Evolutionary conservation across 2,329 filamentous ascomycete genomes (phyloP).

Genomic region (Cordyceps pruinosa): DNA sequence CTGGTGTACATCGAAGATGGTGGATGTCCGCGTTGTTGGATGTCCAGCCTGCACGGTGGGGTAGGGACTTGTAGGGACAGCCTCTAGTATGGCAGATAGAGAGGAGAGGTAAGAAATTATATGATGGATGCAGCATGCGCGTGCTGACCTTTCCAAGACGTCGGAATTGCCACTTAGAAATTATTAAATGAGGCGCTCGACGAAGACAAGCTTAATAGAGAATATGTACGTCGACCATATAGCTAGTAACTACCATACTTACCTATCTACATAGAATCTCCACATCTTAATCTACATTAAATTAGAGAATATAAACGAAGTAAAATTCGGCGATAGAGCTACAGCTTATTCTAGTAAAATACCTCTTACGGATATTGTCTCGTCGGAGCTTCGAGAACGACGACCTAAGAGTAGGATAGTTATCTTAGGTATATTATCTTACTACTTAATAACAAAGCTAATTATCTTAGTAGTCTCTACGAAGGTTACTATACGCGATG

Average conservation of each 20-base stretch:
- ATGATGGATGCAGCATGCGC: not conserved
- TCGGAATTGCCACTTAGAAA: not conserved
- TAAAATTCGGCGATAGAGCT: not conserved
- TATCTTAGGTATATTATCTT: not conserved
- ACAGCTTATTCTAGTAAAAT: not conserved
- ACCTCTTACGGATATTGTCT: not conserved
- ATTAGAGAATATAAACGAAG: not conserved
- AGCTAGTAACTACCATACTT: not conserved
- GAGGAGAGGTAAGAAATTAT: not conserved
- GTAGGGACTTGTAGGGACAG: conserved; percentile 18
- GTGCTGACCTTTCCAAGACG: not conserved
- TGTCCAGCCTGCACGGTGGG: too few relatives aligned
- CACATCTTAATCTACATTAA: not conserved
- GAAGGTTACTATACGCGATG: not conserved
- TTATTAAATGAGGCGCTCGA: not conserved
- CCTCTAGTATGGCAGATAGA: conserved; percentile 26
- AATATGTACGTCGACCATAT: not conserved
- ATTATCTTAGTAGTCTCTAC: not conserved
- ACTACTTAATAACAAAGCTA: not conserved
- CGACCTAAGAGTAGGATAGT: not conserved
- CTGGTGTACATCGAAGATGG: not conserved
- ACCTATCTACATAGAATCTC: not conserved
- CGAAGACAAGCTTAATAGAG: not conserved
- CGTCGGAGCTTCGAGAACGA: not conserved
- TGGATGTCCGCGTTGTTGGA: too few relatives aligned